Evolutionary conservation across 2,329 filamentous ascomycete genomes (phyloP).

Genomic region (Elsinoe perseae): DNA sequence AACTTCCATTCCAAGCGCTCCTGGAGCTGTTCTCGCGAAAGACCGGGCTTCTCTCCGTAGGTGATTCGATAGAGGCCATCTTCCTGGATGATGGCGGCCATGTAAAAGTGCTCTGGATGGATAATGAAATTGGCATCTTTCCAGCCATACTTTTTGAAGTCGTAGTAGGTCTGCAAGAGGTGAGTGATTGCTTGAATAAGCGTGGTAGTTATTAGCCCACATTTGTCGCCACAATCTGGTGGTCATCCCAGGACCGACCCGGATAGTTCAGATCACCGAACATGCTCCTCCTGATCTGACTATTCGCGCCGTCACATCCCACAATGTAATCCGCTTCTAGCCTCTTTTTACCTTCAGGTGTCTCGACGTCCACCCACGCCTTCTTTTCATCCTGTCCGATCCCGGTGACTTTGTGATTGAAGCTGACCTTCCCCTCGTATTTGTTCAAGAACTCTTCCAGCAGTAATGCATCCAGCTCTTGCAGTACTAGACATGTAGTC

Average conservation of each 20-base stretch:
- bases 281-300: conserved; percentile 20
- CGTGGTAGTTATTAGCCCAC: conserved; percentile 6
- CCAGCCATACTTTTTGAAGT: conserved; percentile 33
- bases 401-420: conserved; percentile 23
- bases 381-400: conserved; percentile 25
- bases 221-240: conserved; percentile 21
- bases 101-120: conserved; percentile 29
- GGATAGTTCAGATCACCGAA: conserved; percentile 24
- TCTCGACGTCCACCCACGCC: conserved; percentile 25
- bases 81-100: conserved; percentile 24
- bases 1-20: conserved; percentile 24
- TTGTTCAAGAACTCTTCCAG: conserved; percentile 20
- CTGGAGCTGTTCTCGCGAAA: conserved; percentile 23
- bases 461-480: conserved; percentile 24
- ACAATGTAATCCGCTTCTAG: conserved; percentile 21
- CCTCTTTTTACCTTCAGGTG: conserved; percentile 18
- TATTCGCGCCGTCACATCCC: conserved; percentile 23
- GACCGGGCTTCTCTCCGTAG: conserved; percentile 32
- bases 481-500: conserved; percentile 23
- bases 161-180: conserved; percentile 24
- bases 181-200: neutral
- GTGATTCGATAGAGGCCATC: conserved; percentile 35
- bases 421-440: conserved; percentile 22
- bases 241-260: conserved; percentile 20
- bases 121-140: conserved; percentile 37